These are phyloP conservation scores for Hypoxylon sp. DNA, from an alignment of 2,329 filamentous ascomycete genomes.

Conservation along the genomic window DNA sequence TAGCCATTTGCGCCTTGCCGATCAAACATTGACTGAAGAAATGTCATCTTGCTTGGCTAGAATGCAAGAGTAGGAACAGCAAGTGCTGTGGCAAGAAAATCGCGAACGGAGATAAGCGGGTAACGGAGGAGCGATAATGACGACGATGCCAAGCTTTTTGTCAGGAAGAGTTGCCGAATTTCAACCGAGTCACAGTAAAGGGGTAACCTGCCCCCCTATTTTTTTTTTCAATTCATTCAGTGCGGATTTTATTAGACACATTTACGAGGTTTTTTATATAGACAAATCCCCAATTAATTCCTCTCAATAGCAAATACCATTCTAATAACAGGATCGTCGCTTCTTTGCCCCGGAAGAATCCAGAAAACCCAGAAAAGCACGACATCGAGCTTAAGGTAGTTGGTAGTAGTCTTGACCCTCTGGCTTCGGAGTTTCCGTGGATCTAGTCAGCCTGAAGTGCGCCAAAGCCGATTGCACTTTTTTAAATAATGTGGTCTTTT, in stretches of 20 bases:
- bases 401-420: background rate
- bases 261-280: background rate
- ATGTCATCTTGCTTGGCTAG: slow-evolving; percentile 35
- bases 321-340: background rate
- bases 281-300: background rate
- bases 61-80: background rate
- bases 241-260: too few relatives aligned
- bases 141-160: slow-evolving; percentile 5
- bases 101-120: slow-evolving; percentile 40
- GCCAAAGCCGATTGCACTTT: background rate
- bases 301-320: background rate
- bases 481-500: background rate
- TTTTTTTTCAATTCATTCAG: too few relatives aligned
- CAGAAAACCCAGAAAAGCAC: too few relatives aligned
- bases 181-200: slow-evolving; percentile 6
- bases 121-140: slow-evolving; percentile 12
- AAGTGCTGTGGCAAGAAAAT: slow-evolving; percentile 31
- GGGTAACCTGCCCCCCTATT: background rate
- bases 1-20: slow-evolving; percentile 46
- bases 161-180: background rate
- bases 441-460: background rate
- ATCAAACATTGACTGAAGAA: slow-evolving; percentile 1
- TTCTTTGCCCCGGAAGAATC: background rate
- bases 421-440: background rate
- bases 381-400: background rate